Conservation (phyloP, 2,329 filamentous ascomycete genomes). For the Clarireedia hainanense region DNA sequence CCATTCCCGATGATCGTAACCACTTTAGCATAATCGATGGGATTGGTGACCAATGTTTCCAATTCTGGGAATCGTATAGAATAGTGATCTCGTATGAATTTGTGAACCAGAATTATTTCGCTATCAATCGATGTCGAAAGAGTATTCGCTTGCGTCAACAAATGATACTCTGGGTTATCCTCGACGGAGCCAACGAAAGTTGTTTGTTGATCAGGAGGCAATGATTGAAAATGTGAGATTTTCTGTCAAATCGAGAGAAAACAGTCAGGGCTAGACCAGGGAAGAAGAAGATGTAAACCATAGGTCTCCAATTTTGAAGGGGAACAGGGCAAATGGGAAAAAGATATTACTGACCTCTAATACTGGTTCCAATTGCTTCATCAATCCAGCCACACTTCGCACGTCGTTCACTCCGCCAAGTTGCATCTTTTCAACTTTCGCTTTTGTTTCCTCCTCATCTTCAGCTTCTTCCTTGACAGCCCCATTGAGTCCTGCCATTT, state of each 20-base stretch:
- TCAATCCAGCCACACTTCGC: constrained; percentile 68
- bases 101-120: constrained; percentile 89
- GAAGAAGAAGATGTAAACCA: constrained; percentile 54
- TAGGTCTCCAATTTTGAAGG: constrained; percentile 29
- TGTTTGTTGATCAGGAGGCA: constrained; percentile 56
- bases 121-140: constrained; percentile 88
- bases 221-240: constrained; percentile 68
- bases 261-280: constrained; percentile 61
- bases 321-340: constrained; percentile 15
- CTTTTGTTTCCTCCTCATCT: constrained; percentile 63
- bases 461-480: constrained; percentile 37
- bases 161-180: constrained; percentile 84
- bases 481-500: constrained; percentile 39
- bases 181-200: constrained; percentile 74
- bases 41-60: constrained; percentile 81
- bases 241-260: constrained; percentile 51
- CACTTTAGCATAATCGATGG: constrained; percentile 90
- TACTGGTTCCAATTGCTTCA: constrained; percentile 73
- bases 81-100: constrained; percentile 94
- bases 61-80: constrained; percentile 89
- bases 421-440: constrained; percentile 77
- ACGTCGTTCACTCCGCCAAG: constrained; percentile 68
- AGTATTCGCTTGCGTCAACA: constrained; percentile 81
- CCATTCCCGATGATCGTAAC: constrained; percentile 91
- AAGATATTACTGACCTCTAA: constrained; percentile 60